A percentile compares a stretch with the other conserved stretches of the same genome.
phyloP scores from a whole-genome alignment of 2,329 filamentous ascomycete species.

The Xylaria sp. region DNA sequence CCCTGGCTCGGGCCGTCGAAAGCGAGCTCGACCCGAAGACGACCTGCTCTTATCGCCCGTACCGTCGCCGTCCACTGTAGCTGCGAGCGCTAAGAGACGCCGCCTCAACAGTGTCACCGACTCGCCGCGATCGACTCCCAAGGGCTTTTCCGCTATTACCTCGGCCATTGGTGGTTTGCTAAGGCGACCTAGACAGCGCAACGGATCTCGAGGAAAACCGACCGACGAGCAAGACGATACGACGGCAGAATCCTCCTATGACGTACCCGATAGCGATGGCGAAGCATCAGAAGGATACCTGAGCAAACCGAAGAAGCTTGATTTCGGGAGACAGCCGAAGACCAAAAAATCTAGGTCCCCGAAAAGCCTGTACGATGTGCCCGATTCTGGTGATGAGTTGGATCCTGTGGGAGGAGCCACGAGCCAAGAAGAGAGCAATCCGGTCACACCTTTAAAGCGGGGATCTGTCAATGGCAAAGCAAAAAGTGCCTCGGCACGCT shows the following conservation, averaged over 20 bases:
- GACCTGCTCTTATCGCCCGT: constrained; percentile 42
- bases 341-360: constrained; percentile 14
- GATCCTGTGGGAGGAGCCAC: constrained; percentile 16
- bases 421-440: constrained; percentile 29
- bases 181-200: constrained; percentile 28
- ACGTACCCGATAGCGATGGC: constrained; percentile 40
- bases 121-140: constrained; percentile 44
- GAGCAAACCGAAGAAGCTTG: constrained; percentile 45
- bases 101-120: constrained; percentile 40
- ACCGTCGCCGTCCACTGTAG: constrained; percentile 39
- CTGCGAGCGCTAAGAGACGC: constrained; percentile 42
- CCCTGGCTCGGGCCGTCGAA: constrained; percentile 42
- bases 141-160: constrained; percentile 42
- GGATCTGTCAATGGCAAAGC: constrained; percentile 21
- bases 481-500: constrained; percentile 8
- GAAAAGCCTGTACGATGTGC: constrained; percentile 46
- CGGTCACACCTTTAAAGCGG: constrained; percentile 35
- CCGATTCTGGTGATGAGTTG: constrained; percentile 47
- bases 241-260: constrained; percentile 35
- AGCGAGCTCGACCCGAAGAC: constrained; percentile 43
- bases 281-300: constrained; percentile 32
- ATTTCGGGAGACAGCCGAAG: constrained; percentile 33
- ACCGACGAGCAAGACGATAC: constrained; percentile 27
- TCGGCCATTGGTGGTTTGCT: constrained; percentile 42
- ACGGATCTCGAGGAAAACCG: constrained; percentile 18